These are phyloP conservation scores for Talaromyces sp. DNA, from an alignment of 2,329 filamentous ascomycete species.

Conservation along the genomic window DNA sequence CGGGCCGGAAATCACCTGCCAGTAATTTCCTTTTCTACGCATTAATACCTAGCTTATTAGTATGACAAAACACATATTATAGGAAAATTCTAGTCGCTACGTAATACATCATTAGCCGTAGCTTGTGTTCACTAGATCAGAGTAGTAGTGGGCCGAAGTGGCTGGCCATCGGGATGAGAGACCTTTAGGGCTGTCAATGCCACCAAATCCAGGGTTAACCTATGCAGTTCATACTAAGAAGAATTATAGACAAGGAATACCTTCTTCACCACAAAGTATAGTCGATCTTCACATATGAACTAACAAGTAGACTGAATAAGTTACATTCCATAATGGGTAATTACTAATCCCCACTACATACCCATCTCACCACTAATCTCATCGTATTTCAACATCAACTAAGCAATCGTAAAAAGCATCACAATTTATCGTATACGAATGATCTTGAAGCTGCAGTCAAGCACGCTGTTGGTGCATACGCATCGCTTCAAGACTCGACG, in stretches of 20 bases:
- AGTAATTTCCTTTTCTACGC: neutral
- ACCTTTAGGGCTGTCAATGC: neutral
- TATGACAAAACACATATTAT: neutral
- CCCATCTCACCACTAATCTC: neutral
- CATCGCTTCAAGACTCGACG: neutral
- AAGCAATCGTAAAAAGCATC: neutral
- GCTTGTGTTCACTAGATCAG: neutral
- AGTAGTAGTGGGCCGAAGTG: neutral
- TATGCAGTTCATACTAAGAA: neutral
- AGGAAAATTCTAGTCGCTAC: neutral
- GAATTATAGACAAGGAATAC: neutral
- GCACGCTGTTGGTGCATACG: neutral
- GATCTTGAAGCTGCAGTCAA: neutral
- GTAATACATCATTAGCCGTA: neutral
- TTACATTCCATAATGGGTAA: neutral
- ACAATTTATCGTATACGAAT: neutral
- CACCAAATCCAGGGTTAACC: neutral
- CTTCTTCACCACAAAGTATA: neutral
- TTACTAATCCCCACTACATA: neutral
- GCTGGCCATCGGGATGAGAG: neutral
- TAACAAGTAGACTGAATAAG: neutral
- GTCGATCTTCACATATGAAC: neutral
- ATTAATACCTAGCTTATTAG: neutral
- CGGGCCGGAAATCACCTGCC: neutral
- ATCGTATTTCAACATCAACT: neutral